A percentile compares a stretch with the other conserved stretches of the same genome.
Conservation (phyloP, 495 filamentous ascomycete species). For the Darksidea phi region DNA sequence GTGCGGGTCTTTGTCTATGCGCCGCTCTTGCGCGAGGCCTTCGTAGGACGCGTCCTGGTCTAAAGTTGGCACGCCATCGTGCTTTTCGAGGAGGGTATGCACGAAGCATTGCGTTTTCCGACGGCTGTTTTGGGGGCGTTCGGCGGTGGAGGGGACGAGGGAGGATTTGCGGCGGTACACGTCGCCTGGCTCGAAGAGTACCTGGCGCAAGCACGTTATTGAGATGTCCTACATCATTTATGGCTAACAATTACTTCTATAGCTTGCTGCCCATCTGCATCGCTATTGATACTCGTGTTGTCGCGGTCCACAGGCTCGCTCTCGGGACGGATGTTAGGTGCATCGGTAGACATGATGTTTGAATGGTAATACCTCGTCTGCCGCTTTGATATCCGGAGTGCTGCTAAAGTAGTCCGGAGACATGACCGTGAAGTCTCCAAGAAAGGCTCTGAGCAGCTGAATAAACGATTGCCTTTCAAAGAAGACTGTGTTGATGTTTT, state of each 20-base stretch:
- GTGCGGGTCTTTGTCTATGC: slow-evolving; percentile 42
- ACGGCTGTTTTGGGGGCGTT: slow-evolving; percentile 43
- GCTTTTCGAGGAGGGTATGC: slow-evolving; percentile 68
- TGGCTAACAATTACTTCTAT: slow-evolving; percentile 30
- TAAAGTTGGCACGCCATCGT: slow-evolving; percentile 29
- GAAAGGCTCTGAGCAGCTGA: too few species aligned
- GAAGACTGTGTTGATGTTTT: background rate
- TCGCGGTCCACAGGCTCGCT: slow-evolving; percentile 11
- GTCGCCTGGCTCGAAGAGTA: slow-evolving; percentile 68
- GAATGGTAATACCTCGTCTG: slow-evolving; percentile 11
- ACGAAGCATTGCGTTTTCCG: slow-evolving; percentile 75
- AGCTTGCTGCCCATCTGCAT: slow-evolving; percentile 31
- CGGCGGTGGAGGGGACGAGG: slow-evolving; percentile 61
- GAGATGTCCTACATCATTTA: background rate
- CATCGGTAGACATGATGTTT: background rate
- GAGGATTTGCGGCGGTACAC: slow-evolving; percentile 85
- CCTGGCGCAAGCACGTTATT: slow-evolving; percentile 49
- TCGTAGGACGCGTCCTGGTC: slow-evolving; percentile 32
- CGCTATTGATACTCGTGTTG: slow-evolving; percentile 17
- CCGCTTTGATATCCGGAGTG: background rate
- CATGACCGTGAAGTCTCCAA: background rate
- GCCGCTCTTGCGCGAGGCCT: slow-evolving; percentile 32
- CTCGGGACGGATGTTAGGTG: slow-evolving; percentile 33
- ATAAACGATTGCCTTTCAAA: too few species aligned
- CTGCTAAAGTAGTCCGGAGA: background rate